Evolutionary conservation across 169 alveolate species (phyloP).

Genomic region (Toxoplasma gondii): DNA sequence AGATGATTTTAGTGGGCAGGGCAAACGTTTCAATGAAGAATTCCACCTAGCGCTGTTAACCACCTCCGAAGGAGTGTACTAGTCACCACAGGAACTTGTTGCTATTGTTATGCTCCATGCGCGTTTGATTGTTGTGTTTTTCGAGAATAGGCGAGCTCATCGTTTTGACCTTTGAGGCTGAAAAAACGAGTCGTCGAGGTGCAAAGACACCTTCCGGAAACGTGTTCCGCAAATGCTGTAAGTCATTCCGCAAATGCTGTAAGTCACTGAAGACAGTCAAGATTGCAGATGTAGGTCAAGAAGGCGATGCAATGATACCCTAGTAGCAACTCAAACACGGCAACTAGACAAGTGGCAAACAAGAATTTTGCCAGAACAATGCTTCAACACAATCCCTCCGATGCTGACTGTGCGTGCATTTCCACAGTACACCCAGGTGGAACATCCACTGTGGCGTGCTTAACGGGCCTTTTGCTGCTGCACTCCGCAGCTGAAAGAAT

Average conservation of each 20-base stretch:
- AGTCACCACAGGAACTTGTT: background rate
- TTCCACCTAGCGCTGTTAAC: background rate
- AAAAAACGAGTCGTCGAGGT: background rate
- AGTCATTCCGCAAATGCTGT: background rate
- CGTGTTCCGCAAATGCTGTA: constrained; percentile 9
- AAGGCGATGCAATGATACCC: too few relatives aligned
- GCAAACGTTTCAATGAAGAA: too few relatives aligned
- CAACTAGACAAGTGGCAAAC: too few relatives aligned
- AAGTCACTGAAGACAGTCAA: background rate
- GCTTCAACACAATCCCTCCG: too few relatives aligned
- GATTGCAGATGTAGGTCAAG: too few relatives aligned
- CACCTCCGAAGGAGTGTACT: background rate
- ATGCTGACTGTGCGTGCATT: too few relatives aligned
- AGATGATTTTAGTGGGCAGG: too few relatives aligned
- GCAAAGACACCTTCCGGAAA: background rate
- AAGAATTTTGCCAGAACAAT: too few relatives aligned
- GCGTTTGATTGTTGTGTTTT: too few relatives aligned
- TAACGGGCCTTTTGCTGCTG: background rate
- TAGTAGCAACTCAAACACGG: too few relatives aligned
- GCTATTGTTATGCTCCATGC: background rate
- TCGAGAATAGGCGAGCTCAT: constrained; percentile 11
- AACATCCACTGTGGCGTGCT: background rate
- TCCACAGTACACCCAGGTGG: constrained; percentile 30
- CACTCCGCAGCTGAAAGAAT: background rate
- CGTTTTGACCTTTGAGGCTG: background rate